Percentiles rank a stretch among this genome's conserved stretches.
phyloP scores from a whole-genome alignment of 106 monocot genomes.

The Gastrodia elata region DNA sequence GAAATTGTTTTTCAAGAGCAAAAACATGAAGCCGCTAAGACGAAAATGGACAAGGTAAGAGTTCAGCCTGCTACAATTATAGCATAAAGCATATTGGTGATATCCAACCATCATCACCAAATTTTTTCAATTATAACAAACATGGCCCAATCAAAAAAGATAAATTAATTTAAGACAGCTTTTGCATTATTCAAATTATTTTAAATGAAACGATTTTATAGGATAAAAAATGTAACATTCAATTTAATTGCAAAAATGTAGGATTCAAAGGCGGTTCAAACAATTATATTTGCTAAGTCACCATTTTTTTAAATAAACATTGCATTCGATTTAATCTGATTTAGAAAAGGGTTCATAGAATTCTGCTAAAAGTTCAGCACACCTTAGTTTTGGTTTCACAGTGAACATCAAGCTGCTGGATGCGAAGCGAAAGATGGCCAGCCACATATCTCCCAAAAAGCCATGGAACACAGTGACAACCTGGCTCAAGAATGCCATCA shows the following conservation, averaged over 20 bases:
- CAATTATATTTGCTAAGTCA: too few species aligned
- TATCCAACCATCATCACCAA: too few species aligned
- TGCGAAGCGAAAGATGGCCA: constrained; percentile 62
- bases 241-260: too few species aligned
- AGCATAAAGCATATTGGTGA: too few species aligned
- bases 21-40: too few species aligned
- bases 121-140: too few species aligned
- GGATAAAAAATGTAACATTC: too few species aligned
- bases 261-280: too few species aligned
- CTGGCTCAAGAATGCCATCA: constrained; percentile 62
- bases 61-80: too few species aligned
- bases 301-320: background rate
- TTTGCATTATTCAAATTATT: background rate
- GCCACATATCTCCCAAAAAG: constrained; percentile 52
- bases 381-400: constrained; percentile 95
- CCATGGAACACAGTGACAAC: constrained; percentile 71
- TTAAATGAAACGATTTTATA: background rate
- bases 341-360: background rate
- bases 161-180: background rate
- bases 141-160: background rate
- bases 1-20: too few species aligned
- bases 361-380: background rate
- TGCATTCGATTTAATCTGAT: background rate
- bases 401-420: constrained; percentile 79
- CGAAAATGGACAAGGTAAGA: too few species aligned